These are phyloP conservation scores for Yamadazyma scolyti DNA, from an alignment of 805 yeast genomes.

Conservation along the genomic window DNA sequence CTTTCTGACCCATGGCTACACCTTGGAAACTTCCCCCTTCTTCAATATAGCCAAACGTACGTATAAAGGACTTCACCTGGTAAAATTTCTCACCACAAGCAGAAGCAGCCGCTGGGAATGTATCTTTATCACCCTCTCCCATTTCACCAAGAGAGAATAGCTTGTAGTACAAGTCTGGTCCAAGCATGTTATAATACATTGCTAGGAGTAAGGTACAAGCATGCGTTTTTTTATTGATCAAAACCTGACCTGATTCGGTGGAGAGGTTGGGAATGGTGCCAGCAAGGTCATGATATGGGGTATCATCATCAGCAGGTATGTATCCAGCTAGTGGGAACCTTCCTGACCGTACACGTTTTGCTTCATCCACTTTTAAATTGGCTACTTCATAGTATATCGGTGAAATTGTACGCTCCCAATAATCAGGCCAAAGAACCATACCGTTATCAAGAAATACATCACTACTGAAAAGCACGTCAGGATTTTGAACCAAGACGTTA, in stretches of 20 bases:
- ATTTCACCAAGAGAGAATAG: slow-evolving; percentile 53
- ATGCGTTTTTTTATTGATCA: slow-evolving; percentile 56
- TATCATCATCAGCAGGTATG: slow-evolving; percentile 4
- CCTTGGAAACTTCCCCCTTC: slow-evolving; percentile 25
- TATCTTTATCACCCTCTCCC: slow-evolving; percentile 38
- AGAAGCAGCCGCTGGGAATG: slow-evolving; percentile 32
- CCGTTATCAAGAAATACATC: slow-evolving; percentile 25
- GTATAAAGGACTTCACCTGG: slow-evolving; percentile 38
- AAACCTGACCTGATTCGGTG: slow-evolving; percentile 66
- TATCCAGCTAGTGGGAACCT: slow-evolving; percentile 21
- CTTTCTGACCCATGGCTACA: slow-evolving; percentile 34
- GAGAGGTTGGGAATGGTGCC: slow-evolving; percentile 70
- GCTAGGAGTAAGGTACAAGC: slow-evolving; percentile 55
- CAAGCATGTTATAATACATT: slow-evolving; percentile 62
- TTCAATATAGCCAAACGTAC: slow-evolving; percentile 28
- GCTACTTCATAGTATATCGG: slow-evolving; percentile 35
- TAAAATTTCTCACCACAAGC: slow-evolving; percentile 33
- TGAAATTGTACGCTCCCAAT: slow-evolving; percentile 36
- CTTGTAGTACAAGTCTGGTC: slow-evolving; percentile 58
- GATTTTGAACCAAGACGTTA: slow-evolving; percentile 25
- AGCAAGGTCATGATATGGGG: slow-evolving; percentile 60
- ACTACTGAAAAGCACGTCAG: slow-evolving; percentile 27
- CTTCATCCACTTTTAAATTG: slow-evolving; percentile 25
- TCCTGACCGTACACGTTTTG: slow-evolving; percentile 22
- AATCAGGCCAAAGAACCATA: slow-evolving; percentile 43